Conservation (phyloP, 306 rosid genomes). For the Begonia peltatifolia region DNA sequence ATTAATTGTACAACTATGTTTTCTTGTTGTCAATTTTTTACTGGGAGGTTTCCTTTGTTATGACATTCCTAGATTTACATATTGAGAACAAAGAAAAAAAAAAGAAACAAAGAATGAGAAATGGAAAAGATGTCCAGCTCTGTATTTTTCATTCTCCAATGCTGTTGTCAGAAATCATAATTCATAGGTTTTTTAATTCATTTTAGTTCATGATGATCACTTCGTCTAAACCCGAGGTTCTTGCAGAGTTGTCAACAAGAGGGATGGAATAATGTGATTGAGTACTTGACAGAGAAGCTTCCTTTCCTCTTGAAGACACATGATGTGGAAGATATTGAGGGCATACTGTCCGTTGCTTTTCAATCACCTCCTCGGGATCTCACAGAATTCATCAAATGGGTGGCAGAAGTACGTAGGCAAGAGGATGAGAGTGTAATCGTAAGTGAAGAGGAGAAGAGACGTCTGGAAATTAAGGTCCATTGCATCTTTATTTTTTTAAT, state of each 20-base stretch:
- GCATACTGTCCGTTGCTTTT: constrained; percentile 41
- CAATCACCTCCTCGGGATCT: constrained; percentile 64
- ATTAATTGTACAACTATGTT: too few species aligned
- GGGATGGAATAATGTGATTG: constrained; percentile 53
- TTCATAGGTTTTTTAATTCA: too few species aligned
- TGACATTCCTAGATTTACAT: too few species aligned
- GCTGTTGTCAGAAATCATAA: too few species aligned
- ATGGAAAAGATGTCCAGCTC: too few species aligned
- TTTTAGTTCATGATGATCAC: constrained; percentile 1
- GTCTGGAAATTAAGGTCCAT: constrained; percentile 65
- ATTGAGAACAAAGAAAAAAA: too few species aligned
- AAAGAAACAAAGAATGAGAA: too few species aligned
- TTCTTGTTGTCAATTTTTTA: too few species aligned
- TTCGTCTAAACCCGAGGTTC: constrained; percentile 12
- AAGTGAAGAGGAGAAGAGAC: constrained; percentile 79
- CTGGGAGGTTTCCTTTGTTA: too few species aligned
- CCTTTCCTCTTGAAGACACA: constrained; percentile 48
- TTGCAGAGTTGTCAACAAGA: constrained; percentile 89
- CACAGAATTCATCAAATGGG: constrained; percentile 65
- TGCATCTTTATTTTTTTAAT: neutral
- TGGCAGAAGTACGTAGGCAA: constrained; percentile 87
- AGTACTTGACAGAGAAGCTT: constrained; percentile 54
- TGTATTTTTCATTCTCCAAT: too few species aligned
- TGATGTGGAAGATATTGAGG: constrained; percentile 43
- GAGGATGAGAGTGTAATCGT: constrained; percentile 60